Conservation (phyloP, 1,284 basidiomycete genomes). For the Cryptococcus sp. region DNA sequence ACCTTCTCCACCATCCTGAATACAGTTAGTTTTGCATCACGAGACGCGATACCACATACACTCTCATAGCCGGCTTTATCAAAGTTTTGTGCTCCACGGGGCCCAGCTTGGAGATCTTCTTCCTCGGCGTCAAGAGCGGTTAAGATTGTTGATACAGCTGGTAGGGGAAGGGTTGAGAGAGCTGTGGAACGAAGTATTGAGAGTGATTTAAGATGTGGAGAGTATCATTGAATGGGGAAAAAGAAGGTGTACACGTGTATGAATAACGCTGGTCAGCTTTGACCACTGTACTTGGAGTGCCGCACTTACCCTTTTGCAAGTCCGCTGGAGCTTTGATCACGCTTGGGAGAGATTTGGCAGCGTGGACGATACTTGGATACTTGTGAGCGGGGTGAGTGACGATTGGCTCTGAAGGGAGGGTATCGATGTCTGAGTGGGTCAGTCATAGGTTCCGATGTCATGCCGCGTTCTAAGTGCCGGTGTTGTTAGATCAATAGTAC, state of each 20-base stretch:
- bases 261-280: neutral
- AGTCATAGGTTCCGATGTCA: neutral
- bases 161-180: conserved; percentile 40
- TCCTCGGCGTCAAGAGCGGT: conserved; percentile 41
- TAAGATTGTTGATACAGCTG: conserved; percentile 36
- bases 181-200: neutral
- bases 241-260: neutral
- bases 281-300: too few species aligned
- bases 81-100: conserved; percentile 23
- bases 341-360: conserved; percentile 29
- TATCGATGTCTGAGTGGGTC: conserved; percentile 9
- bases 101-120: conserved; percentile 23
- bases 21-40: neutral
- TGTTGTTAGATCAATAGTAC: neutral
- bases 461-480: too few species aligned
- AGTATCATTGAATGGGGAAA: neutral
- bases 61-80: conserved; percentile 46
- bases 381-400: conserved; percentile 42
- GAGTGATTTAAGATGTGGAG: too few species aligned
- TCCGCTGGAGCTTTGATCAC: conserved; percentile 41
- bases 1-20: conserved; percentile 40
- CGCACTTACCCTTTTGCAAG: conserved; percentile 41
- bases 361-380: conserved; percentile 45
- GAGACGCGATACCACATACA: conserved; percentile 10
- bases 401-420: conserved; percentile 33